Evolutionary conservation across 2,329 filamentous ascomycete species (phyloP).

Genomic region (Exophiala sideris): DNA sequence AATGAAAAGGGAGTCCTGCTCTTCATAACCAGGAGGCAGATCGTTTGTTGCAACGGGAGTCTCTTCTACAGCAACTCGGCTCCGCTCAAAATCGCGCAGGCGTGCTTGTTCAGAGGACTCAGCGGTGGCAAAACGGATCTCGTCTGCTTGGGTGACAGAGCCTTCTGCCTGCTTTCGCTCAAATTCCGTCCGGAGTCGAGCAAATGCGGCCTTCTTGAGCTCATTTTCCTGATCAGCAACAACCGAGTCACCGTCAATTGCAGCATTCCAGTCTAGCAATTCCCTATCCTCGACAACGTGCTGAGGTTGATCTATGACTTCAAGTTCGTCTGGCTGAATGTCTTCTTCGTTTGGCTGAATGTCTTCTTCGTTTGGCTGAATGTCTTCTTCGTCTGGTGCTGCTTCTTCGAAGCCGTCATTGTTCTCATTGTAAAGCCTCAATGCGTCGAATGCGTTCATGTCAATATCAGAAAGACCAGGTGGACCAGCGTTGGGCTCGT

Average conservation of each 20-base stretch:
- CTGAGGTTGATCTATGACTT: neutral
- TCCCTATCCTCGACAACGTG: slow-evolving; percentile 4
- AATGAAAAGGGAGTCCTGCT: slow-evolving; percentile 20
- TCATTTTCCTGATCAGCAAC: neutral
- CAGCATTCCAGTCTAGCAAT: slow-evolving; percentile 8
- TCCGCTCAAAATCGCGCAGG: slow-evolving; percentile 13
- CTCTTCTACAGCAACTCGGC: slow-evolving; percentile 8
- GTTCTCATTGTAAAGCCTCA: slow-evolving; percentile 14
- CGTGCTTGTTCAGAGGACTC: slow-evolving; percentile 16
- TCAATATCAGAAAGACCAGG: neutral
- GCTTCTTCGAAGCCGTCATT: neutral
- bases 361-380: neutral
- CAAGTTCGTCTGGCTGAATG: neutral
- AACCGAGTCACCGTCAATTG: slow-evolving; percentile 1
- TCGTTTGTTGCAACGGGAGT: neutral
- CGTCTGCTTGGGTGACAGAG: slow-evolving; percentile 10
- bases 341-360: neutral
- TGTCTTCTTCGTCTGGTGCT: neutral
- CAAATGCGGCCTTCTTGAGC: slow-evolving; percentile 7
- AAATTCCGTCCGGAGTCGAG: slow-evolving; percentile 9
- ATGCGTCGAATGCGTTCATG: slow-evolving; percentile 2
- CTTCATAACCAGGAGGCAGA: slow-evolving; percentile 10
- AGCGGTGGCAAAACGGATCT: slow-evolving; percentile 14
- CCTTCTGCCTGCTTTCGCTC: slow-evolving; percentile 6
- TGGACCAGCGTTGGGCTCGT: no score